Evolutionary conservation across 2,329 filamentous ascomycete genomes (phyloP).

Genomic region (Verticillium zaregamsianum): DNA sequence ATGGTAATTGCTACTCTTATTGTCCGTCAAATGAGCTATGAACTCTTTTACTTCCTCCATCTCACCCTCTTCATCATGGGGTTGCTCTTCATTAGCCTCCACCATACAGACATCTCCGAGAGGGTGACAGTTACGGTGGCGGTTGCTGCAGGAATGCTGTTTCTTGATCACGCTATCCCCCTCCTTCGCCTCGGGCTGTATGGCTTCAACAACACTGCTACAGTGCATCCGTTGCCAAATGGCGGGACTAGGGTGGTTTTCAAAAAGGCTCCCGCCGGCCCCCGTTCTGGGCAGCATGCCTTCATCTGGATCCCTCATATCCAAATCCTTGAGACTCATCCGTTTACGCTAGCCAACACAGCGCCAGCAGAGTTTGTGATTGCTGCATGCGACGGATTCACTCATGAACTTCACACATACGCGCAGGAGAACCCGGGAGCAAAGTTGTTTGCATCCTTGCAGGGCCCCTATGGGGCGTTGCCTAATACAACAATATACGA

Average conservation of each 20-base stretch:
- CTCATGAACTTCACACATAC: conserved; percentile 40
- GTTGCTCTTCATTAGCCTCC: conserved; percentile 44
- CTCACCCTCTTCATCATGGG: conserved; percentile 43
- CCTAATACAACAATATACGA: conserved; percentile 33
- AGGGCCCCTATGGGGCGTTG: conserved; percentile 50
- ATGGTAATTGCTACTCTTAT: conserved; percentile 37
- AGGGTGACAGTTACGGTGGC: conserved; percentile 34
- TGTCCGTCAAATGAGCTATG: conserved; percentile 46
- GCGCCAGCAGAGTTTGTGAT: conserved; percentile 55
- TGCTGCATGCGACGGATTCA: conserved; percentile 52
- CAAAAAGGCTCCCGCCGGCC: conserved; percentile 40
- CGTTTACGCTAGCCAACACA: conserved; percentile 55
- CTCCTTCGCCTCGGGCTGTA: conserved; percentile 37
- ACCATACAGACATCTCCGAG: conserved; percentile 42
- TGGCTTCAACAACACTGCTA: conserved; percentile 46
- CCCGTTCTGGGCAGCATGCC: conserved; percentile 54
- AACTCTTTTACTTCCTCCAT: conserved; percentile 52
- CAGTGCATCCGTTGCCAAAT: conserved; percentile 47
- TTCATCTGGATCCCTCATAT: conserved; percentile 61
- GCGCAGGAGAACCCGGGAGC: conserved; percentile 38
- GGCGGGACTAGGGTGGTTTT: conserved; percentile 51
- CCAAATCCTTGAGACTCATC: conserved; percentile 54
- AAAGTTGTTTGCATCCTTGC: conserved; percentile 40
- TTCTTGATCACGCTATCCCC: conserved; percentile 45
- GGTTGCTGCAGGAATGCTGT: conserved; percentile 43